Conservation (phyloP, 2,329 filamentous ascomycete species). For the Dothiorella sarmentorum region DNA sequence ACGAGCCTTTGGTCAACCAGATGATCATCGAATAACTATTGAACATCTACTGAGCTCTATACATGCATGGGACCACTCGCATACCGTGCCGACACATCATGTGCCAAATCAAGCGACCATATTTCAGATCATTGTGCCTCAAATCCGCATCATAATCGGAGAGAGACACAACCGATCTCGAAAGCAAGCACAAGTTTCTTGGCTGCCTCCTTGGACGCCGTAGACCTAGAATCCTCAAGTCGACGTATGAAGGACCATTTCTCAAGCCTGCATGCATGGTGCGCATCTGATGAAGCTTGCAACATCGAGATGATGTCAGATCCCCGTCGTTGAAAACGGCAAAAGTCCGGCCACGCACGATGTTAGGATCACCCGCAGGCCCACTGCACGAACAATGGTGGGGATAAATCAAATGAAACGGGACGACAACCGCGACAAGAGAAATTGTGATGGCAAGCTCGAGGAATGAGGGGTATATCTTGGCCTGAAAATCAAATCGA, state of each 20-base stretch:
- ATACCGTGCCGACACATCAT: background rate
- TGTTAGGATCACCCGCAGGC: background rate
- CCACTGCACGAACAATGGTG: background rate
- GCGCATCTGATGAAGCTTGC: background rate
- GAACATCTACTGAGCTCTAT: background rate
- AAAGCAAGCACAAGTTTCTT: background rate
- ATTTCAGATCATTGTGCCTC: background rate
- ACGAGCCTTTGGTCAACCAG: background rate
- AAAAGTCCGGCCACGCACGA: background rate
- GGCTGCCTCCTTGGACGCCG: background rate
- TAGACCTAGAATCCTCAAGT: background rate
- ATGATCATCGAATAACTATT: background rate
- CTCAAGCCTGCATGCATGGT: background rate
- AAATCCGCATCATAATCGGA: slow-evolving; percentile 1
- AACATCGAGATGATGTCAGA: slow-evolving; percentile 7
- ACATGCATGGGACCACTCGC: background rate
- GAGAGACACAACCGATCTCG: background rate
- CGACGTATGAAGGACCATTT: background rate
- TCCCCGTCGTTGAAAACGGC: background rate
- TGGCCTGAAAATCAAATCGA: background rate
- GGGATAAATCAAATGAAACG: background rate
- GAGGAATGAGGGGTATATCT: background rate
- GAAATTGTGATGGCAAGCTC: background rate
- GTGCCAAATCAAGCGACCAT: background rate
- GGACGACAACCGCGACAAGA: background rate